These are phyloP conservation scores for Candida lessepsii DNA, from an alignment of 805 yeast genomes.

Conservation along the genomic window DNA sequence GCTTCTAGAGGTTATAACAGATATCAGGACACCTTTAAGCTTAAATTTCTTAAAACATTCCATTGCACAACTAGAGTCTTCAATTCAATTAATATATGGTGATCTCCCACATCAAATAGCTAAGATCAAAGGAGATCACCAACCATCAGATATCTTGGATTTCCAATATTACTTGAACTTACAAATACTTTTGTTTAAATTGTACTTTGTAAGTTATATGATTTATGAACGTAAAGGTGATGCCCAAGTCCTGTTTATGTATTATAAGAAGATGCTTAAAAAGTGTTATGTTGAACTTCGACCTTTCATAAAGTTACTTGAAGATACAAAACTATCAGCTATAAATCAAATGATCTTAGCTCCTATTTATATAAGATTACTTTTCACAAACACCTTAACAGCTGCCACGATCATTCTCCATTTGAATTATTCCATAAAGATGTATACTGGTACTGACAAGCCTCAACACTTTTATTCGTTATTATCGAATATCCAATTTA, in stretches of 20 bases:
- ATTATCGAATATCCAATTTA: slow-evolving; percentile 8
- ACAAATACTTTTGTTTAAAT: slow-evolving; percentile 6
- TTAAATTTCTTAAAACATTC: slow-evolving; percentile 2
- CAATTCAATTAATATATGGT: background rate
- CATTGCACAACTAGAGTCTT: background rate
- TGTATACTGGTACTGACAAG: slow-evolving; percentile 10
- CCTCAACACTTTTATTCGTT: slow-evolving; percentile 11
- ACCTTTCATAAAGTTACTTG: slow-evolving; percentile 19
- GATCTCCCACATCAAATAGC: background rate
- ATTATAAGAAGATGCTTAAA: slow-evolving; percentile 27
- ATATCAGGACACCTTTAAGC: slow-evolving; percentile 8
- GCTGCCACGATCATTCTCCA: slow-evolving; percentile 11
- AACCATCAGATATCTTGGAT: background rate
- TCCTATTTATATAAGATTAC: slow-evolving; percentile 9
- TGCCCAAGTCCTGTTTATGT: slow-evolving; percentile 29
- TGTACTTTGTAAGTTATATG: slow-evolving; percentile 10
- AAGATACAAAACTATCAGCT: background rate
- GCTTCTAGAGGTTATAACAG: slow-evolving; percentile 4
- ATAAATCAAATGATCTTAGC: background rate
- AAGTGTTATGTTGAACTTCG: slow-evolving; percentile 23
- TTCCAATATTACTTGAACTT: slow-evolving; percentile 1
- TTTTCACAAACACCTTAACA: slow-evolving; percentile 7
- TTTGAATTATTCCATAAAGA: slow-evolving; percentile 11
- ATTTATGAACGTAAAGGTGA: slow-evolving; percentile 29
- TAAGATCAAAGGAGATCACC: background rate